A percentile compares a stretch with the other conserved stretches of the same genome.
phyloP scores from a whole-genome alignment of 2,329 filamentous ascomycete genomes.

The Aspergillus terreus region DNA sequence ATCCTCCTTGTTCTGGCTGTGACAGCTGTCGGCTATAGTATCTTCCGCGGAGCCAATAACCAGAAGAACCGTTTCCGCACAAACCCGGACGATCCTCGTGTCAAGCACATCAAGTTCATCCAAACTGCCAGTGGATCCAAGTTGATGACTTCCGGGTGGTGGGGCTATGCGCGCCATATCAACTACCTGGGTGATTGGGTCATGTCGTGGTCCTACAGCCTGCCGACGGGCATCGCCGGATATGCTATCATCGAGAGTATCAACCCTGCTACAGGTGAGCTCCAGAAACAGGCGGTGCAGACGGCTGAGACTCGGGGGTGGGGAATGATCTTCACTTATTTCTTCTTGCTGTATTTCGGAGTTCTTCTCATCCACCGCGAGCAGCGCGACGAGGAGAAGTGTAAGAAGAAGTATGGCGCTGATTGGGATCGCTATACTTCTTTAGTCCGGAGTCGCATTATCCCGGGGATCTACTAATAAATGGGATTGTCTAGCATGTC shows the following conservation, averaged over 20 bases:
- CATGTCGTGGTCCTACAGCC: constrained; percentile 84
- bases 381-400: constrained; percentile 85
- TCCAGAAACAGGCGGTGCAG: constrained; percentile 69
- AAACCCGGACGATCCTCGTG: constrained; percentile 73
- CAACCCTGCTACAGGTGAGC: constrained; percentile 52
- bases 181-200: constrained; percentile 97
- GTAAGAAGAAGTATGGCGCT: constrained; percentile 81
- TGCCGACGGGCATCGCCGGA: constrained; percentile 81
- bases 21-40: constrained; percentile 72
- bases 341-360: constrained; percentile 90
- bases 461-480: constrained; percentile 75
- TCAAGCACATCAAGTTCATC: constrained; percentile 80
- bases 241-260: constrained; percentile 62
- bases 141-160: constrained; percentile 84
- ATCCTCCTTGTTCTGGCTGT: constrained; percentile 63
- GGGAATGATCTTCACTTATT: constrained; percentile 88
- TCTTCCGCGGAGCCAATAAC: constrained; percentile 91
- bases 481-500: neutral
- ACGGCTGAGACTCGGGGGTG: constrained; percentile 73
- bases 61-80: constrained; percentile 94
- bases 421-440: constrained; percentile 90
- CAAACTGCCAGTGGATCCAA: constrained; percentile 78
- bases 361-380: constrained; percentile 83
- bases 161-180: constrained; percentile 87
- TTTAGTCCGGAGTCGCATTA: constrained; percentile 74